Conservation (phyloP, 176 grass and related monocot species). For the Urochloa ruziziensis region DNA sequence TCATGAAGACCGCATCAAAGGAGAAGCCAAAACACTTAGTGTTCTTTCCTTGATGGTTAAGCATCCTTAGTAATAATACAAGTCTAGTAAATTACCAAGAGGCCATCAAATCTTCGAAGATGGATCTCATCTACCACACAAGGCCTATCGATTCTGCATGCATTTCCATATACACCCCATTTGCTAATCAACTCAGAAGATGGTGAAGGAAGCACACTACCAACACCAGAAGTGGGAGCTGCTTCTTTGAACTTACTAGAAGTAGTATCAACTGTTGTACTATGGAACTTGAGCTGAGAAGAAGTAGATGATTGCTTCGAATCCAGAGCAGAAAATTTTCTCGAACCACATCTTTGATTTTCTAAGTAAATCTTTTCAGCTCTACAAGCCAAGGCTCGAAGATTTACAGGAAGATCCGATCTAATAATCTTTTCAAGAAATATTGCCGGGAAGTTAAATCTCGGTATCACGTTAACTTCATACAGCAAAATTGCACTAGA, state of each 20-base stretch:
- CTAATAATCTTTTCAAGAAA: conserved; percentile 96
- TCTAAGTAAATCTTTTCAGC: conserved; percentile 68
- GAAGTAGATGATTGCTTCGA: conserved; percentile 23
- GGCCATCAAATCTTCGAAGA: conserved; percentile 92
- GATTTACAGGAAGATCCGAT: conserved; percentile 92
- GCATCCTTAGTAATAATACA: conserved; percentile 5
- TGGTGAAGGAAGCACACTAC: conserved; percentile 40
- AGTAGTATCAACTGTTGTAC: conserved; percentile 22
- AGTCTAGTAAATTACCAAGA: conserved; percentile 63
- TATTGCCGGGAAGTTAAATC: conserved; percentile 91
- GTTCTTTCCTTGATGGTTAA: conserved; percentile 7
- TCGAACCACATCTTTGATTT: conserved; percentile 45
- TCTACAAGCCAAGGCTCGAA: conserved; percentile 71
- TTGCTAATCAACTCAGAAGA: conserved; percentile 48
- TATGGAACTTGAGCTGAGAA: conserved; percentile 32
- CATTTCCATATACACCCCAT: conserved; percentile 96
- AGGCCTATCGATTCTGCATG: conserved; percentile 79
- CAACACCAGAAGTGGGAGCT: conserved; percentile 27
- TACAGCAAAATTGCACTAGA: conserved; percentile 68
- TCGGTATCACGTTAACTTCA: conserved; percentile 88
- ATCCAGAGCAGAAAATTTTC: conserved; percentile 29
- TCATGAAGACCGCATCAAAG: conserved; percentile 40
- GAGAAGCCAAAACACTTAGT: conserved; percentile 33
- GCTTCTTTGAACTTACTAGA: conserved; percentile 50
- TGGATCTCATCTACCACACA: conserved; percentile 94